Conservation (phyloP, 1,139 yeast species). For the Geotrichum australiense region DNA sequence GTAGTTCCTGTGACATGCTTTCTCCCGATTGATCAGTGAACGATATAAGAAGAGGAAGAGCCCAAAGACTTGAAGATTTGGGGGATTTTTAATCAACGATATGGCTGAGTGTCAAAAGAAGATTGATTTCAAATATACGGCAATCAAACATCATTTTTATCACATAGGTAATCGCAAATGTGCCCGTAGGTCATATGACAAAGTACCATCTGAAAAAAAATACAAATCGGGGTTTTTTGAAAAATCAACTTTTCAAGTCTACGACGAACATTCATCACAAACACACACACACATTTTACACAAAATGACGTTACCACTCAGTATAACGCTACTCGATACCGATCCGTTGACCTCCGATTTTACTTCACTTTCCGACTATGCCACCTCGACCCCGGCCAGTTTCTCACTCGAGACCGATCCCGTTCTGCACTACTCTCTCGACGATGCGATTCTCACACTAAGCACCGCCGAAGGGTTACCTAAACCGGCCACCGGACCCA, state of each 20-base stretch:
- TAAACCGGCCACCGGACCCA: conserved; percentile 3
- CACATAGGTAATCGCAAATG: too few relatives aligned
- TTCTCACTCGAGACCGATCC: conserved; percentile 33
- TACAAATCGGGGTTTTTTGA: too few relatives aligned
- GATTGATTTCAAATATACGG: too few relatives aligned
- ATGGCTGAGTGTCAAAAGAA: too few relatives aligned
- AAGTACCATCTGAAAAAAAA: too few relatives aligned
- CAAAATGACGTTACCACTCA: conserved; percentile 1
- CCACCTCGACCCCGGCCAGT: conserved; percentile 32
- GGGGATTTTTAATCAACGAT: too few relatives aligned
- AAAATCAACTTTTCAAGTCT: too few relatives aligned
- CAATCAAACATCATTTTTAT: too few relatives aligned
- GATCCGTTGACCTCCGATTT: conserved; percentile 28
- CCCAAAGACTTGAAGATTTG: background rate
- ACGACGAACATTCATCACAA: too few relatives aligned
- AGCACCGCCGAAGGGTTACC: conserved; percentile 14
- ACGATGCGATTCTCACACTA: conserved; percentile 15
- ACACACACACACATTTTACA: too few relatives aligned
- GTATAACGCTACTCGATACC: conserved; percentile 18
- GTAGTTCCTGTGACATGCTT: conserved; percentile 8
- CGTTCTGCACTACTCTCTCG: conserved; percentile 25
- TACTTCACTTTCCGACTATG: conserved; percentile 29
- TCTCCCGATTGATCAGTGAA: background rate
- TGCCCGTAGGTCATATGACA: too few relatives aligned
- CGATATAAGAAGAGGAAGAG: background rate